Percentiles rank a stretch among this genome's conserved stretches.
Conservation (phyloP, 2,329 filamentous ascomycete genomes). For the Aspergillus brunneoviolaceus region DNA sequence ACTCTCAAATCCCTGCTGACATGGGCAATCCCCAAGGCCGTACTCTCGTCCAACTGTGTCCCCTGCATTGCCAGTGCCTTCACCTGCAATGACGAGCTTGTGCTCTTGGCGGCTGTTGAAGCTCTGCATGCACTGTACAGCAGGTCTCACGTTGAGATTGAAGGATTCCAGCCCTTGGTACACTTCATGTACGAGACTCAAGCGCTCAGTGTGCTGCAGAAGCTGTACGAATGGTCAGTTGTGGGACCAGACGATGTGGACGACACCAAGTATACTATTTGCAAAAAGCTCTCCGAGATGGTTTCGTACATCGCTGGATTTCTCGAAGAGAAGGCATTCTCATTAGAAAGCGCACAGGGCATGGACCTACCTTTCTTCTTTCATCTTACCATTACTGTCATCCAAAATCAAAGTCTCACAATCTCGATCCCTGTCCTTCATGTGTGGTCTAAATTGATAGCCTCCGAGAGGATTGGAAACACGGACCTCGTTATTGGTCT, state of each 20-base stretch:
- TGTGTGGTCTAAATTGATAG: conserved; percentile 81
- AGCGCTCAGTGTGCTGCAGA: conserved; percentile 68
- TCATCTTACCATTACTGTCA: conserved; percentile 73
- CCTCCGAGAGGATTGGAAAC: conserved; percentile 66
- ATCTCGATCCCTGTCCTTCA: conserved; percentile 92
- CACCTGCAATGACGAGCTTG: conserved; percentile 65
- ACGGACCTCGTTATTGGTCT: conserved; percentile 57
- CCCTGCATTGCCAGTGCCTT: conserved; percentile 69
- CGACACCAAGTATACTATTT: conserved; percentile 85
- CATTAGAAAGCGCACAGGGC: conserved; percentile 57
- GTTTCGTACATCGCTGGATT: conserved; percentile 82
- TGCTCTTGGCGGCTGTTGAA: conserved; percentile 74
- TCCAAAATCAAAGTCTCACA: conserved; percentile 81
- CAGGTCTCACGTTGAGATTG: conserved; percentile 69
- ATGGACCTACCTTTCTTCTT: conserved; percentile 74
- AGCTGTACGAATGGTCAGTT: conserved; percentile 75
- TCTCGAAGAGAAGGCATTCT: conserved; percentile 71
- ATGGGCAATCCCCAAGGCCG: conserved; percentile 84
- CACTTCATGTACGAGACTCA: conserved; percentile 74
- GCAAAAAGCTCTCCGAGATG: conserved; percentile 94
- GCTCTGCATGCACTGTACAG: conserved; percentile 80
- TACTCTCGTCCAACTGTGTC: conserved; percentile 69
- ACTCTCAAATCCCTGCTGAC: conserved; percentile 76
- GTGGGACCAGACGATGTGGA: conserved; percentile 81
- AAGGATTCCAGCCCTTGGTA: conserved; percentile 75